These are phyloP conservation scores for Thraustotheca clavata DNA, from an alignment of 352 stramenopile species.

Conservation along the genomic window DNA sequence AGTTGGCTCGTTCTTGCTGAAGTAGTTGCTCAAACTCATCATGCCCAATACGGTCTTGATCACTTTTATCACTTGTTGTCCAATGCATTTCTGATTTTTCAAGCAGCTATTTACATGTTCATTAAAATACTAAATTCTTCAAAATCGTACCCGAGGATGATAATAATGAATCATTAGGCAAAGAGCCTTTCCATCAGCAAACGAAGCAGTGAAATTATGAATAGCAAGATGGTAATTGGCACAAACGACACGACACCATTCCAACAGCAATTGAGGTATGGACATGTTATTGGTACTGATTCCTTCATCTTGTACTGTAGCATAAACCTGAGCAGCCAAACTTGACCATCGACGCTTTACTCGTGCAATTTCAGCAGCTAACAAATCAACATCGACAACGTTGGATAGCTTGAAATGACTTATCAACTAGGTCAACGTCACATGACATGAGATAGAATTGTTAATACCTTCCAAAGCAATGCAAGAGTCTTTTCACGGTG, in stretches of 20 bases:
- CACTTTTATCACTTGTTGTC: constrained; percentile 32
- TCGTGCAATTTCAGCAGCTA: constrained; percentile 43
- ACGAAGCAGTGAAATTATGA: constrained; percentile 87
- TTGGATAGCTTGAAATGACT: constrained; percentile 49
- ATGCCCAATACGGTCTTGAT: constrained; percentile 17
- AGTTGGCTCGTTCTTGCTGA: constrained; percentile 78
- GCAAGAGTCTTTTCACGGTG: constrained; percentile 92
- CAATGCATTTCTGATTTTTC: constrained; percentile 44
- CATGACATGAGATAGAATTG: too few relatives aligned
- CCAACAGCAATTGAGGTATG: constrained; percentile 68
- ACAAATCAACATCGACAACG: constrained; percentile 32
- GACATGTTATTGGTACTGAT: background rate
- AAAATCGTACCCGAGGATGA: constrained; percentile 69
- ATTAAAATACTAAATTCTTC: background rate
- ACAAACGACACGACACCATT: constrained; percentile 90
- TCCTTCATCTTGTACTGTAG: background rate
- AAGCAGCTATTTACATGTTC: background rate
- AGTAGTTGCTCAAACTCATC: constrained; percentile 25
- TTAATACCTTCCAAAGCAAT: constrained; percentile 92
- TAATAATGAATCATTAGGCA: constrained; percentile 96
- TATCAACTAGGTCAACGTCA: constrained; percentile 37
- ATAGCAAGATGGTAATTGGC: constrained; percentile 83
- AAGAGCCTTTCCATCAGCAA: constrained; percentile 88
- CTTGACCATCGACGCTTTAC: constrained; percentile 5
- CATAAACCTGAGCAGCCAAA: background rate